Conservation (phyloP, 441 rosid genomes). For the Populus hybrid region DNA sequence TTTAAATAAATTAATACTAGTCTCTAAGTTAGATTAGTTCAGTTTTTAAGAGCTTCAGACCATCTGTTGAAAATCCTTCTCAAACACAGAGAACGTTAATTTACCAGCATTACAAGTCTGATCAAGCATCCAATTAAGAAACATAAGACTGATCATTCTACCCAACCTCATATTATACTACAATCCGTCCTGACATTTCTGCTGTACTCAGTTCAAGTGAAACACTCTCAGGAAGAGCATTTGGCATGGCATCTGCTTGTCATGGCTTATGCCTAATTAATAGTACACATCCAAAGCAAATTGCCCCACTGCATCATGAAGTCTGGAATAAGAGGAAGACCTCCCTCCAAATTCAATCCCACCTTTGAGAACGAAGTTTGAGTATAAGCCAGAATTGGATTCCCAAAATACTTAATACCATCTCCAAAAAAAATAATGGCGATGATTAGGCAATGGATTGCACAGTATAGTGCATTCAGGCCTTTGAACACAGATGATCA, state of each 20-base stretch:
- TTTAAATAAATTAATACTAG: no score
- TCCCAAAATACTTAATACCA: not conserved
- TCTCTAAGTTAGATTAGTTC: no score
- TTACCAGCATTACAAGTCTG: not conserved
- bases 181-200: not conserved
- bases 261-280: not conserved
- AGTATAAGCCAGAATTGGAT: not conserved
- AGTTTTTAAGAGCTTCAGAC: no score
- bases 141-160: not conserved
- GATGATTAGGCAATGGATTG: not conserved
- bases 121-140: not conserved
- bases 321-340: not conserved
- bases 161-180: not conserved
- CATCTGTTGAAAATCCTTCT: no score
- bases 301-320: not conserved
- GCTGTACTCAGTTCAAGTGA: not conserved
- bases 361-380: not conserved
- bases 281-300: not conserved
- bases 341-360: not conserved
- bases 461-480: not conserved
- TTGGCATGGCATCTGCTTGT: not conserved
- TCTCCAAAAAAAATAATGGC: not conserved
- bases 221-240: not conserved
- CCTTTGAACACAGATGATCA: not conserved
- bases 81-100: no score